phyloP scores from a whole-genome alignment of 2,329 filamentous ascomycete genomes.

The Colletotrichum sojae region DNA sequence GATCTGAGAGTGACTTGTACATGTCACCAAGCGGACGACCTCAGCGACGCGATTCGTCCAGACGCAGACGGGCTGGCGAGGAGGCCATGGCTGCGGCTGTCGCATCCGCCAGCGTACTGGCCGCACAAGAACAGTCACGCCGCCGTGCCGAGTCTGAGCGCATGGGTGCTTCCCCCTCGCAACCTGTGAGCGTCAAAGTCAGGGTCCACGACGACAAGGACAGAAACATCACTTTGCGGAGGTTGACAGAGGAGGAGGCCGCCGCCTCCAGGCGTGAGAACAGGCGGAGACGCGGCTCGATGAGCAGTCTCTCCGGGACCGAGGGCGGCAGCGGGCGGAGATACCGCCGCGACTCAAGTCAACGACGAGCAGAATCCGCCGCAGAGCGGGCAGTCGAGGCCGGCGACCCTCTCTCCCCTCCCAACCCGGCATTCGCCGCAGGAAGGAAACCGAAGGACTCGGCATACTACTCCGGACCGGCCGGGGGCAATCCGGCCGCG shows the following conservation, averaged over 20 bases:
- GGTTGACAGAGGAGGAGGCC: constrained; percentile 73
- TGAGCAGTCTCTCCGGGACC: constrained; percentile 70
- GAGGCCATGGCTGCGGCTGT: constrained; percentile 63
- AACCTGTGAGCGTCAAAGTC: constrained; percentile 70
- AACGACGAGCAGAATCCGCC: constrained; percentile 60
- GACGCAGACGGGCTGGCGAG: constrained; percentile 61
- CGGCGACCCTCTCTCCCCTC: constrained; percentile 63
- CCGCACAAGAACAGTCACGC: constrained; percentile 61
- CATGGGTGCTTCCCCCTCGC: constrained; percentile 58
- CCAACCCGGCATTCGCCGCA: constrained; percentile 69
- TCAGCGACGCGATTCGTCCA: constrained; percentile 61
- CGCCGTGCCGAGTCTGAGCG: constrained; percentile 52
- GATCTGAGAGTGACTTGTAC: constrained; percentile 61
- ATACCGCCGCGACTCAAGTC: constrained; percentile 69
- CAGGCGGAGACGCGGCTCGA: constrained; percentile 60
- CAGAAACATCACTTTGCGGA: constrained; percentile 72
- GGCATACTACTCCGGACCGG: constrained; percentile 71
- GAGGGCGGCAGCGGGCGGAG: constrained; percentile 65
- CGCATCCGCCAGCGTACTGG: constrained; percentile 62
- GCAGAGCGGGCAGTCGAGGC: constrained; percentile 62
- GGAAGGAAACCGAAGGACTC: constrained; percentile 69
- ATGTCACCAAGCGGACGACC: constrained; percentile 57
- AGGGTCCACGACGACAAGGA: constrained; percentile 73
- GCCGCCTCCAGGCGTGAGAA: constrained; percentile 57
- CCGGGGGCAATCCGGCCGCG: constrained; percentile 58